phyloP scores from a whole-genome alignment of 495 filamentous ascomycete species.

The Massariosphaeria phaeospora region DNA sequence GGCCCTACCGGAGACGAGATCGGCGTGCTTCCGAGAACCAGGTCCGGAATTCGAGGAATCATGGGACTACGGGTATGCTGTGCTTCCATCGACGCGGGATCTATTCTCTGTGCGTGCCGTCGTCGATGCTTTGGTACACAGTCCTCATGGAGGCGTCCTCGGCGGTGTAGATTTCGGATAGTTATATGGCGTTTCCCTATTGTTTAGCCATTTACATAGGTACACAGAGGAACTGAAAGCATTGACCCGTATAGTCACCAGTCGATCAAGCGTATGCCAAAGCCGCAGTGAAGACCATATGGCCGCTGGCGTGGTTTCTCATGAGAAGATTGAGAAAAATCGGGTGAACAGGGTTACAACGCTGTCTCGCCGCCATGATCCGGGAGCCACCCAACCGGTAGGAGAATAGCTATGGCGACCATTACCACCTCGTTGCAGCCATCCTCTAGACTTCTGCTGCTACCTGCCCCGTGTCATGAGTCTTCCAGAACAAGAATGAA shows the following conservation, averaged over 20 bases:
- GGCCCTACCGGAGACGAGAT: slow-evolving; percentile 16
- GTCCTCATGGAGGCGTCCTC: too few species aligned
- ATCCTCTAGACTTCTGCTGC: neutral
- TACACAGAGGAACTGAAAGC: too few species aligned
- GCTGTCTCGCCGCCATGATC: slow-evolving; percentile 4
- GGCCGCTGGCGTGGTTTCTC: neutral
- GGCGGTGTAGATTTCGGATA: too few species aligned
- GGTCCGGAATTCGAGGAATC: slow-evolving; percentile 1
- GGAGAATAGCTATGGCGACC: neutral
- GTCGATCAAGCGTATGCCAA: too few species aligned
- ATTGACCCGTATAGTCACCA: too few species aligned
- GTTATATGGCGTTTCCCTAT: too few species aligned
- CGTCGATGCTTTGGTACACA: too few species aligned
- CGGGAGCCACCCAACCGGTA: neutral
- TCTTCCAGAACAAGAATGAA: slow-evolving; percentile 10
- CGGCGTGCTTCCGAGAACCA: slow-evolving; percentile 9
- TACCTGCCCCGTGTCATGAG: neutral
- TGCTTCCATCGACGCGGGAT: slow-evolving; percentile 3
- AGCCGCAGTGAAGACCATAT: neutral
- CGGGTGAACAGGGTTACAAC: neutral
- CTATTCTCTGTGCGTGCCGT: neutral
- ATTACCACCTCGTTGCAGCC: neutral
- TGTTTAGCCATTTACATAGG: too few species aligned
- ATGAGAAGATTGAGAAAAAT: neutral
- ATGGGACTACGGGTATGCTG: neutral